Percentiles rank a stretch among this genome's conserved stretches.
These are phyloP conservation scores for Fusarium pseudonygamai DNA, from an alignment of 2,329 filamentous ascomycete genomes.

Conservation along the genomic window DNA sequence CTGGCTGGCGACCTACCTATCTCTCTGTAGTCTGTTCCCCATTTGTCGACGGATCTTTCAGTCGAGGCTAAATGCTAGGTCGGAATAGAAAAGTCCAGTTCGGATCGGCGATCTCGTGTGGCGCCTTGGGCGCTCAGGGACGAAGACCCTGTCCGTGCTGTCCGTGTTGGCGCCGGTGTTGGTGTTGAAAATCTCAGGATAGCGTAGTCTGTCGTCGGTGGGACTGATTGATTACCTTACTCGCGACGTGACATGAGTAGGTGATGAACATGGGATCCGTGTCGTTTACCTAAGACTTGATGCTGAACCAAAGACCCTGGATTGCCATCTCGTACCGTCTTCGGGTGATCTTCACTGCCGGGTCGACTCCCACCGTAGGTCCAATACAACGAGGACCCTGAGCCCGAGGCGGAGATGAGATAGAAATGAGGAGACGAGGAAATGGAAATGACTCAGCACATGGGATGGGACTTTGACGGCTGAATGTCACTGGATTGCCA, in stretches of 20 bases:
- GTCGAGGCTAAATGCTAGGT: slow-evolving; percentile 28
- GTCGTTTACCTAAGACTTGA: neutral
- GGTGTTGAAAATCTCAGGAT: slow-evolving; percentile 18
- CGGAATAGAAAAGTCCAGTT: neutral
- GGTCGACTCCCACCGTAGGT: slow-evolving; percentile 12
- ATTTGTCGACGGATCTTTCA: slow-evolving; percentile 38
- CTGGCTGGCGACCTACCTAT: neutral
- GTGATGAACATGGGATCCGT: neutral
- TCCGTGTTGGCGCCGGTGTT: slow-evolving; percentile 19
- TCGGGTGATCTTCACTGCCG: slow-evolving; percentile 32
- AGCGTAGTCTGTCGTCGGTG: slow-evolving; percentile 9
- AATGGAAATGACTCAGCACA: slow-evolving; percentile 26
- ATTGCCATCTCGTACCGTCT: neutral
- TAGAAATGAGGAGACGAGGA: slow-evolving; percentile 8
- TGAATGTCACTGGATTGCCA: neutral
- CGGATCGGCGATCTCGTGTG: slow-evolving; percentile 31
- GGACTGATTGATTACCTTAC: slow-evolving; percentile 22
- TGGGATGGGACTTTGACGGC: slow-evolving; percentile 14
- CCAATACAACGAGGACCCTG: neutral
- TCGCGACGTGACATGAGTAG: neutral
- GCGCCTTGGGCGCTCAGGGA: slow-evolving; percentile 15
- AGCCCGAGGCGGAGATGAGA: slow-evolving; percentile 15
- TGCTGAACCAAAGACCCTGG: slow-evolving; percentile 5
- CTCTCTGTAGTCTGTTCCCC: slow-evolving; percentile 6
- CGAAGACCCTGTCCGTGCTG: slow-evolving; percentile 6